Percentiles rank a stretch among this genome's conserved stretches.
These are phyloP conservation scores for Neonectria neomacrospora DNA, from an alignment of 2,329 filamentous ascomycete species.

Conservation along the genomic window DNA sequence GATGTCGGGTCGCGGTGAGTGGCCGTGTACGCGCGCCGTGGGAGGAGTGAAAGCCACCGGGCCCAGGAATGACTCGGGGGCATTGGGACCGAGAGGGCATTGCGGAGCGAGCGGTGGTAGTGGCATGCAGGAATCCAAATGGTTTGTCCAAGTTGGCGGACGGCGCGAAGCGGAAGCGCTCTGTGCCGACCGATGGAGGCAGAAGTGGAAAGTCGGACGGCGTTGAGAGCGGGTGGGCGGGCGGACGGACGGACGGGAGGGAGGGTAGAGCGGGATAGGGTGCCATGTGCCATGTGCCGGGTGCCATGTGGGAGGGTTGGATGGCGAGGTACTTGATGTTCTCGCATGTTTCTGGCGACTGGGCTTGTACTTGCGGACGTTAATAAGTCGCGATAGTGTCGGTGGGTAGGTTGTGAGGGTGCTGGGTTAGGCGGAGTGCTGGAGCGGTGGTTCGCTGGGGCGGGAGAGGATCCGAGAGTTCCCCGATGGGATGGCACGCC, in stretches of 20 bases:
- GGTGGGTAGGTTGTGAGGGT: not conserved
- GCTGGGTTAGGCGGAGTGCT: not conserved
- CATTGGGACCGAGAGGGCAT: not conserved
- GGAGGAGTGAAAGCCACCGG: conserved; percentile 11
- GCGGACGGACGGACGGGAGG: conserved; percentile 20
- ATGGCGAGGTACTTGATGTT: not conserved
- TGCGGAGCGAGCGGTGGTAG: conserved; percentile 7
- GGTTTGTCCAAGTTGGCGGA: not conserved
- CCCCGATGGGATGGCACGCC: conserved; percentile 12
- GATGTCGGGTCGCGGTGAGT: conserved; percentile 3
- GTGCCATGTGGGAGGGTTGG: conserved; percentile 17
- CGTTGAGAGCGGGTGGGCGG: conserved; percentile 26
- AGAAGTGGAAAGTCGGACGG: conserved; percentile 1
- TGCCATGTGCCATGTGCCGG: conserved; percentile 17
- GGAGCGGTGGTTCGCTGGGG: conserved; percentile 6
- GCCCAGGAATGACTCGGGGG: conserved; percentile 16
- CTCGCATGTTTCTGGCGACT: not conserved
- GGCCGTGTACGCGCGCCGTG: conserved; percentile 14
- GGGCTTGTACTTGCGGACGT: not conserved
- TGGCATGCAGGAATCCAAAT: conserved; percentile 10
- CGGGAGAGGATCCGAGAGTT: conserved; percentile 12
- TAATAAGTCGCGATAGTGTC: not conserved
- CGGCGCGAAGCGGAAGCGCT: not conserved
- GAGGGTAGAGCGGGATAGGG: conserved; percentile 15
- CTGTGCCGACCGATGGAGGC: not conserved